Base-by-base conservation (phyloP, 2,329 filamentous ascomycete species). In the Hirsutella thompsonii region DNA sequence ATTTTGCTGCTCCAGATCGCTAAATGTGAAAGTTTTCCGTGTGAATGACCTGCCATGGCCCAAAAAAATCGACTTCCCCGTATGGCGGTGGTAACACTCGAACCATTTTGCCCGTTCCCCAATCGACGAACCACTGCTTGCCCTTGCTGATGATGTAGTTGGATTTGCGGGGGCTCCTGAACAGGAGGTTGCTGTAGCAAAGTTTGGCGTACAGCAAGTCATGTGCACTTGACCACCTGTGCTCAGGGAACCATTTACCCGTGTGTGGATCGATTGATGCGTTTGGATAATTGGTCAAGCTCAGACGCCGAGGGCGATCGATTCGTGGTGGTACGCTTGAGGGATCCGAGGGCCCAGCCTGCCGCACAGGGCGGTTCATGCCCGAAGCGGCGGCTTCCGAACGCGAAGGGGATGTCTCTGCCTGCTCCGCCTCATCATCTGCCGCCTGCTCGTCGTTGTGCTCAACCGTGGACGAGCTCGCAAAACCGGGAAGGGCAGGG, bases 121-220 rank as follows among this genome's bases (percentile, higher is more conserved):
- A 78, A 59, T 78, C 73, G 35, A 78, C 70, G 44, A 67, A 66
- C 71, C 72, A 78, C 50, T 72, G 65, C 53, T 71, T 74, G 34
- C 72, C 74, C 46, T 70, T 67, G 55, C 63, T 63, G 50, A 78
- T 67, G 42, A 78, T 67, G 47, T 72, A 72, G 50, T 74, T 72
- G 45, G 66, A 72, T 53, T 77, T 76, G 40, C 74, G 62, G 20
- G 74, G 74, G 44, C 68, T 72, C 42, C 69, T 64, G 53, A 71
- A 73, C 20, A 75, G 61, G 9, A 78, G 59, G 38, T 74, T 70
- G n/a, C 69, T 68, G 54, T 76, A 76, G 56, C 74, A 78, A 9
- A 75, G 62, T 54, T 72, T 74, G 39, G 74, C 74, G 44, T 78
- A 78, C 21, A 76, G 59, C 56, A 75, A 63, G 49, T 78, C 74